phyloP scores from a whole-genome alignment of 495 filamentous ascomycete species.

The Trichoderma parareesei region DNA sequence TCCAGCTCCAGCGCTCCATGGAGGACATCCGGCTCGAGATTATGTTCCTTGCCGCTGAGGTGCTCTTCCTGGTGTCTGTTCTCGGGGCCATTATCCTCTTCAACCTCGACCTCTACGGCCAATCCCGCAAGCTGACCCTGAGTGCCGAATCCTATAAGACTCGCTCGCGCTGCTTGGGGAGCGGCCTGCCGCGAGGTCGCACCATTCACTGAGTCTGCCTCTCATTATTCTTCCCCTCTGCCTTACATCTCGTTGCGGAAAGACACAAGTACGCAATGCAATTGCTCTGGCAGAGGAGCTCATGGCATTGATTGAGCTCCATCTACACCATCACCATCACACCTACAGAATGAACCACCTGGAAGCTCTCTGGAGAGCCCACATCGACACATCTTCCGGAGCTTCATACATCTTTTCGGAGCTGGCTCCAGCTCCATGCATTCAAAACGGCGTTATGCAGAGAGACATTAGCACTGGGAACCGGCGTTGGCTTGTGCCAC shows the following conservation, averaged over 20 bases:
- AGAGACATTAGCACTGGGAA: too few species aligned
- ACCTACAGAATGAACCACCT: not conserved
- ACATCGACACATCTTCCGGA: not conserved
- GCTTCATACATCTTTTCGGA: not conserved
- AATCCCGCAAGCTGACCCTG: not conserved
- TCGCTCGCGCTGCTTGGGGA: not conserved
- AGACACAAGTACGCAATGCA: not conserved
- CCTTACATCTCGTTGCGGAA: too few species aligned
- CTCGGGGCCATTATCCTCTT: constrained; percentile 3
- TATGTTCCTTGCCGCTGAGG: not conserved
- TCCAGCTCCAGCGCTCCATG: not conserved
- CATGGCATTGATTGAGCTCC: too few species aligned
- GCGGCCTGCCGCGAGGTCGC: not conserved
- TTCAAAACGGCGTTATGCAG: not conserved
- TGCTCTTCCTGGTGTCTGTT: not conserved
- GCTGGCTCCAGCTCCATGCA: not conserved
- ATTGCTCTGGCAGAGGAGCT: too few species aligned
- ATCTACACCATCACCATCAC: too few species aligned
- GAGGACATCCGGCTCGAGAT: constrained; percentile 7
- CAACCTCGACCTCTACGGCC: constrained; percentile 5
- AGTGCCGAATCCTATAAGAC: constrained; percentile 7
- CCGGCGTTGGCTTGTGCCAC: not conserved
- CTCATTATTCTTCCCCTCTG: too few species aligned
- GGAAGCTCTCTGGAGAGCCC: not conserved
- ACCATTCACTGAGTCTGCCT: not conserved